A percentile compares a stretch with the other conserved stretches of the same genome.
Evolutionary conservation across 768 basidiomycete species (phyloP).

Genomic region (Brasilioporus rufonigricans): DNA sequence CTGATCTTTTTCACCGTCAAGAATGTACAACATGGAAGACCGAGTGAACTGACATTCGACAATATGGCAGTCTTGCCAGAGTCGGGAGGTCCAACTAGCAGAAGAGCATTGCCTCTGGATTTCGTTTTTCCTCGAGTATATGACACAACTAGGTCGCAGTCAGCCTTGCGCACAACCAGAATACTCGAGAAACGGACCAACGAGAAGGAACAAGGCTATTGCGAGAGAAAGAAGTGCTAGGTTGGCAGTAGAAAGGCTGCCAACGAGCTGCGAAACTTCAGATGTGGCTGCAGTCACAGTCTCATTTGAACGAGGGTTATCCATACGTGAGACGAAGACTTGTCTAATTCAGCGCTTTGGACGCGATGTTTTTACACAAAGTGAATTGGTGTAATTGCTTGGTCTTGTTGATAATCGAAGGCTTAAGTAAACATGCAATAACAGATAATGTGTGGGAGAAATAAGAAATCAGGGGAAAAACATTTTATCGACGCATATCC

Average conservation of each 20-base stretch:
- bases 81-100: constrained; percentile 75
- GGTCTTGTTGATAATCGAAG: constrained; percentile 13
- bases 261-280: constrained; percentile 36
- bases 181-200: constrained; percentile 36
- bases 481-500: not conserved
- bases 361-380: not conserved
- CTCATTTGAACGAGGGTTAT: constrained; percentile 3
- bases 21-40: not conserved
- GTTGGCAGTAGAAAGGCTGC: constrained; percentile 38
- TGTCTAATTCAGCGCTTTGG: not conserved
- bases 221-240: constrained; percentile 42
- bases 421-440: constrained; percentile 6
- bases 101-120: constrained; percentile 55
- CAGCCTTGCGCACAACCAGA: constrained; percentile 8
- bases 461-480: too few relatives aligned
- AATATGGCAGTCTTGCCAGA: constrained; percentile 81
- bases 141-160: constrained; percentile 42
- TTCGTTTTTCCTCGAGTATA: constrained; percentile 42
- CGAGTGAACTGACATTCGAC: constrained; percentile 51
- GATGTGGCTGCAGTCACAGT: constrained; percentile 20
- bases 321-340: constrained; percentile 10
- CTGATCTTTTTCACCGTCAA: constrained; percentile 37
- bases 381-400: constrained; percentile 17
- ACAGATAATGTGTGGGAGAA: not conserved
- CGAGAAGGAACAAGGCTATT: constrained; percentile 42